Base-by-base conservation (phyloP, 2,329 filamentous ascomycete genomes). In the Geoglossum cookeanum region DNA sequence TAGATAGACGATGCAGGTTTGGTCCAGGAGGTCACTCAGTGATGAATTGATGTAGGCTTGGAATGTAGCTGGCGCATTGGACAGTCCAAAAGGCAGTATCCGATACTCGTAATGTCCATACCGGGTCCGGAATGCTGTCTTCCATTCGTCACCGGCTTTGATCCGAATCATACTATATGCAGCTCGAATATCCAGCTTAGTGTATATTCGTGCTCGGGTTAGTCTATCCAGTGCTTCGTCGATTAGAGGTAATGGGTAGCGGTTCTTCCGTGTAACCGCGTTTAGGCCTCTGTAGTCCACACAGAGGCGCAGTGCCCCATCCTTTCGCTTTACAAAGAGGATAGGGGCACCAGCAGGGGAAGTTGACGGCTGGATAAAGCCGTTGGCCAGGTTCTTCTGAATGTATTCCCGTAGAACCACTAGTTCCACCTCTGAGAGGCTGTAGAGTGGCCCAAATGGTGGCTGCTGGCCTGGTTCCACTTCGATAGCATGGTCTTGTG, bases 231-330 rank as follows among this genome's bases (percentile, higher is more conserved):
- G 44, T 0, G 60, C 60, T 54, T 69, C 59, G 3, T 55, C 54
- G 35, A 68, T 65, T 17, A 67, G 55, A 0, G 58, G 62, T 29
- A 69, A 27, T 0, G 57, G 60, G 42, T 66, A 65, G 1, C 58
- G 33, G 58, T 68, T 62, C 55, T 70, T 70, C 17, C 63, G 56
- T 1, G 61, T 69, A 32, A 68, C 60, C 3, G 37, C 15, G 55
- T 70, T 70, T 37, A 70, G 54, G 0, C 55, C 42, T 29, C 60
- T n/a, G 51, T 68, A 69, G 55, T 70, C 61, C 1, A 69, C 57
- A 57, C 61, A 67, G 9, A 68, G 48, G 2, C 59, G 32, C 6
- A 66, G 58, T 0, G 17, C 59, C 53, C 51, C 55, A 3, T 58
- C 48, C 32, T 58, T 57, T 30, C 58, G 58, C 3, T 3, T 3